A percentile compares a stretch with the other conserved stretches of the same genome.
Conservation (phyloP, 805 yeast genomes). For the Yarrowia porcina region DNA sequence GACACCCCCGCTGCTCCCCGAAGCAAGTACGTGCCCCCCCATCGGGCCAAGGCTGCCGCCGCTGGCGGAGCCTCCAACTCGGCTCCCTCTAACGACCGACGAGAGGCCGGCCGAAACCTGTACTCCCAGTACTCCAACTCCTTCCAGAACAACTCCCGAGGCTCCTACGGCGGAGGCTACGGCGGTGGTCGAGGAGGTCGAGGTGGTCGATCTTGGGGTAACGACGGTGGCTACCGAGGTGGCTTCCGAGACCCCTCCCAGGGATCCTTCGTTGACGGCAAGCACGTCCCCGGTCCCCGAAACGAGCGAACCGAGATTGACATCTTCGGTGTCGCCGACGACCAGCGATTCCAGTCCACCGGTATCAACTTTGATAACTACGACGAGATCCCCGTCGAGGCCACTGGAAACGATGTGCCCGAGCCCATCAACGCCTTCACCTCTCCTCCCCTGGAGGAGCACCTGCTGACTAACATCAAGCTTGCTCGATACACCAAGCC, state of each 20-base stretch:
- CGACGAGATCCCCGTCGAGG: slow-evolving; percentile 98
- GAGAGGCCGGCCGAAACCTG: slow-evolving; percentile 25
- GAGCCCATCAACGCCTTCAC: slow-evolving; percentile 87
- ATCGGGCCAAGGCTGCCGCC: slow-evolving; percentile 25
- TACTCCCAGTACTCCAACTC: slow-evolving; percentile 33
- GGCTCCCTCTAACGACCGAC: neutral
- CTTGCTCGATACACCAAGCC: slow-evolving; percentile 91
- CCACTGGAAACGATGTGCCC: slow-evolving; percentile 90
- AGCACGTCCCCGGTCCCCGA: slow-evolving; percentile 75
- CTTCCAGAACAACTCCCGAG: slow-evolving; percentile 31
- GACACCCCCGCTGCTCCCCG: slow-evolving; percentile 22
- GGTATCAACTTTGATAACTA: slow-evolving; percentile 99
- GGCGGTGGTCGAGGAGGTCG: slow-evolving; percentile 36
- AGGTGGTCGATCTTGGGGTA: slow-evolving; percentile 35
- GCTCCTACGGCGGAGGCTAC: slow-evolving; percentile 37
- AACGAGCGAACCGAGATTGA: slow-evolving; percentile 71
- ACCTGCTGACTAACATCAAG: slow-evolving; percentile 81
- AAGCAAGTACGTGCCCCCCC: slow-evolving; percentile 26
- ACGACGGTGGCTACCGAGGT: slow-evolving; percentile 35
- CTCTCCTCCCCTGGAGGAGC: slow-evolving; percentile 83
- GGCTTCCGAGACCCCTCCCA: slow-evolving; percentile 48
- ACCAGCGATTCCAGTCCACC: slow-evolving; percentile 71
- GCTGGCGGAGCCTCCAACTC: neutral
- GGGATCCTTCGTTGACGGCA: slow-evolving; percentile 85
- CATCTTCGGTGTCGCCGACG: slow-evolving; percentile 78